Evolutionary conservation across 805 yeast genomes (phyloP).

Genomic region (Wickerhamiella nectarea): DNA sequence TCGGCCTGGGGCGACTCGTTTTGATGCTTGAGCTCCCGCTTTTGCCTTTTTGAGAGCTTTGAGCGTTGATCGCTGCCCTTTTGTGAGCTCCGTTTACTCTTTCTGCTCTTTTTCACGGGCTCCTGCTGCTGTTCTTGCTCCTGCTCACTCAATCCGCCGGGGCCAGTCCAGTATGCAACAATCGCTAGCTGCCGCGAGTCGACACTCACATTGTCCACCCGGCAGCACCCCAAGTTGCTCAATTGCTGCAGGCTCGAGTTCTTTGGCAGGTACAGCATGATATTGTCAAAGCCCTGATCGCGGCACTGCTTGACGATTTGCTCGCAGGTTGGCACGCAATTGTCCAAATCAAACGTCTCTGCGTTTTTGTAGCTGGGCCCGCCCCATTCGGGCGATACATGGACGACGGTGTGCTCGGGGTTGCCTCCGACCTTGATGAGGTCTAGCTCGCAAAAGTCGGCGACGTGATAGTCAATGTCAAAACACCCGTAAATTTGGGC

Average conservation of each 20-base stretch:
- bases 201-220: conserved; percentile 13
- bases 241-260: conserved; percentile 14
- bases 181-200: neutral
- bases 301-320: conserved; percentile 10
- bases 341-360: conserved; percentile 16
- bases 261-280: conserved; percentile 16
- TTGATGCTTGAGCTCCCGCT: too few species aligned
- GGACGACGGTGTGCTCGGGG: conserved; percentile 13
- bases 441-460: conserved; percentile 35
- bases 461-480: conserved; percentile 34
- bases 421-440: conserved; percentile 6
- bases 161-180: neutral
- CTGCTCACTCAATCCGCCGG: too few species aligned
- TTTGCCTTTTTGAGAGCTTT: neutral
- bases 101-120: too few species aligned
- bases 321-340: conserved; percentile 14
- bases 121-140: too few species aligned
- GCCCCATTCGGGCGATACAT: conserved; percentile 22
- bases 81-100: too few species aligned
- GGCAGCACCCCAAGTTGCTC: conserved; percentile 12
- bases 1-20: too few species aligned
- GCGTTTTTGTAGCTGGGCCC: conserved; percentile 16
- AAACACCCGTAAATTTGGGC: conserved; percentile 46
- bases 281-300: conserved; percentile 7
- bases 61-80: too few species aligned